Evolutionary conservation across 2,329 filamentous ascomycete species (phyloP), one percentile per base, ranked within the genome.

Genomic region (Sclerotinia spermophila): DNA sequence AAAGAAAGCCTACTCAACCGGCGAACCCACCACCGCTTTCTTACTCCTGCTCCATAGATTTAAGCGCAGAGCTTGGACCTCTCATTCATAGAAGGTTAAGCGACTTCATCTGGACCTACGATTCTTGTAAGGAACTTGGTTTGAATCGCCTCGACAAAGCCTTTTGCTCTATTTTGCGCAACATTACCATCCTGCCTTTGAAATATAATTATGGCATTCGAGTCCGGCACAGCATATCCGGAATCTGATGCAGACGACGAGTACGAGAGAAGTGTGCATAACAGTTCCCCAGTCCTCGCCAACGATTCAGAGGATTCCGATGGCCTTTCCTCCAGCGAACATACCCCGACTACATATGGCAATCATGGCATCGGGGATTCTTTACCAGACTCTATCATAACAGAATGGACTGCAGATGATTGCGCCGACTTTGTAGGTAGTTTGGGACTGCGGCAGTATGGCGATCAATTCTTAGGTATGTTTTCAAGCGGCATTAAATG

Each of bases 351-450:
- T 64, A 93, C 90, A 66, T 92, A 92, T 77, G 89, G 88, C 74
- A 89, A 91, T 77, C 88, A 86, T 72, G 85, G 82, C 79, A 88
- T 86, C 77, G 86, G 85, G 78, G 89, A 91, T 80, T 84, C 86
- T 68, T 84, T 92, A 74, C 91, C 91, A 75, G 90, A 91, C 77
- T 92, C 90, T 62, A 87, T 91, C 78, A 92, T 95, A 76, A 89
- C 89, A 44, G 90, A 93, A 77, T 96, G 92, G 92, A 90, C 90
- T 2, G 90, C 89, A 24, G 93, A 96, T 72, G 93, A 98, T 82
- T 94, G 92, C 81, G 93, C 93, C 75, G 93, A 97, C 77, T 98
- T 96, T 79, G 87, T 97, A 75, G 86, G 89, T 70, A 89, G 89
- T 72, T 87, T 97, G 77, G 93, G 93, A 45, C 82, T 97, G 77